phyloP scores from a whole-genome alignment of 2,329 filamentous ascomycete species.

The Beauveria asiatica region DNA sequence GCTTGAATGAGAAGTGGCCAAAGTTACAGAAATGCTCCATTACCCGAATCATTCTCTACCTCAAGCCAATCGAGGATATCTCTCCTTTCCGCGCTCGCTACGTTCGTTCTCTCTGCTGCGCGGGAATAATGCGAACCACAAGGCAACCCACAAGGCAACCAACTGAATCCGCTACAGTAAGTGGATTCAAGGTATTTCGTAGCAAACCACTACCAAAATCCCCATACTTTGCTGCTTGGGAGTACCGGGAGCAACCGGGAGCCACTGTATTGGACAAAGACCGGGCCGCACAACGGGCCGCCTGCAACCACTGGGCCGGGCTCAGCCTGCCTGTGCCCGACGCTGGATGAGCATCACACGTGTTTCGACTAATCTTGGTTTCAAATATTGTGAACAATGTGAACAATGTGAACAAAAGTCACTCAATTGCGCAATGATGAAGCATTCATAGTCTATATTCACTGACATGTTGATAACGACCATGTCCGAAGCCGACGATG shows the following conservation, averaged over 20 bases:
- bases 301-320: conserved; percentile 1
- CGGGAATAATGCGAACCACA: conserved; percentile 1
- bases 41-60: too few species aligned
- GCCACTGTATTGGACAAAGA: background rate
- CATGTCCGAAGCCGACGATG: background rate
- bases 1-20: too few species aligned
- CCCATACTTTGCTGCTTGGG: too few species aligned
- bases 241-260: too few species aligned
- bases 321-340: conserved; percentile 2
- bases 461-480: background rate
- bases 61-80: too few species aligned
- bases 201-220: too few species aligned
- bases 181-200: too few species aligned
- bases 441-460: background rate
- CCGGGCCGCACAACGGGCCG: conserved; percentile 8
- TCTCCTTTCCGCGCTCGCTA: background rate
- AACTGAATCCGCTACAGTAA: too few species aligned
- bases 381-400: background rate
- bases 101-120: background rate
- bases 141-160: background rate
- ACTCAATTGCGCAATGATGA: background rate
- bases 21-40: too few species aligned
- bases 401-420: background rate
- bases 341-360: background rate
- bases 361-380: background rate